Conservation (phyloP, 2,329 filamentous ascomycete species). For the Colletotrichum ledebouriae region DNA sequence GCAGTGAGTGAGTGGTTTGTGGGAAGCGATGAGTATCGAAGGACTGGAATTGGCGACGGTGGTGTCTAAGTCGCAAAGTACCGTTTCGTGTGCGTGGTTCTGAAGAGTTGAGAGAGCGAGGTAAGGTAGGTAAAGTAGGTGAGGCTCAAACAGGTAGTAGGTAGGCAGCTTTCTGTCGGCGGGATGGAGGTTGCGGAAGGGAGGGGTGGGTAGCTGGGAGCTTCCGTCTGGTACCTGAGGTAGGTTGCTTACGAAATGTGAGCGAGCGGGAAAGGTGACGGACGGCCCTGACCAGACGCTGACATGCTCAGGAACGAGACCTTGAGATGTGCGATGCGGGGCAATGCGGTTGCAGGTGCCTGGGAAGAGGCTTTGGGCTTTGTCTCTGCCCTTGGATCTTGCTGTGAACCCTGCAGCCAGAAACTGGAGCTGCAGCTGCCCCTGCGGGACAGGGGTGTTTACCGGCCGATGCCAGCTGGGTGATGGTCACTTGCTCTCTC, state of each 20-base stretch:
- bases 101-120: neutral
- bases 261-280: neutral
- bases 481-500: neutral
- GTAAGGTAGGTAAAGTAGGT: neutral
- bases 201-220: conserved; percentile 14
- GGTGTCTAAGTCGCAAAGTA: too few relatives aligned
- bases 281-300: conserved; percentile 1
- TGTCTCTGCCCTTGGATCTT: conserved; percentile 8
- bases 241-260: conserved; percentile 18
- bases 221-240: conserved; percentile 3
- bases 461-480: conserved; percentile 12
- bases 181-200: conserved; percentile 25
- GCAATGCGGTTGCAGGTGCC: conserved; percentile 33
- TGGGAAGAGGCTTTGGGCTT: conserved; percentile 19
- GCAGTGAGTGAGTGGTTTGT: too few relatives aligned
- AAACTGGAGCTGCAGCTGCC: conserved; percentile 9
- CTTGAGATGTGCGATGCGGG: conserved; percentile 42
- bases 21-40: neutral
- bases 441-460: neutral
- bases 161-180: conserved; percentile 2
- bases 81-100: neutral
- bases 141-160: neutral
- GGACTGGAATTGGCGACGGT: neutral
- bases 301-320: conserved; percentile 33
- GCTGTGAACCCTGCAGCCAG: conserved; percentile 22